Conservation (phyloP, 2,329 filamentous ascomycete genomes). For the Mariannaea elegans region DNA sequence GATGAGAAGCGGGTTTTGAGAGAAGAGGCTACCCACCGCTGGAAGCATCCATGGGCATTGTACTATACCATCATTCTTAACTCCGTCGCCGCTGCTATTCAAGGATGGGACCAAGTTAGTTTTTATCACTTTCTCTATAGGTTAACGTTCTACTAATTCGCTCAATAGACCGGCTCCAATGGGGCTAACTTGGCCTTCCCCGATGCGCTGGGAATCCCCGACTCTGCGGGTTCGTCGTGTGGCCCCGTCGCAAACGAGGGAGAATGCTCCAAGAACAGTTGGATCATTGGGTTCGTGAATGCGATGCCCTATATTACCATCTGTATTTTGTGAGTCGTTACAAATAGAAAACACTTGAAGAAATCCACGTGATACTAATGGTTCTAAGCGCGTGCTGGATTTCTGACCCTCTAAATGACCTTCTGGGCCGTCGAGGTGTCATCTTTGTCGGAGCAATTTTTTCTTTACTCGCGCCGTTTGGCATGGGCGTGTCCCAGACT, state of each 20-base stretch:
- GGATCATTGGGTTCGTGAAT: slow-evolving; percentile 71
- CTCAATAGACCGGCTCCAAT: slow-evolving; percentile 51
- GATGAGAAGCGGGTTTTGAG: slow-evolving; percentile 52
- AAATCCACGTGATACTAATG: slow-evolving; percentile 18
- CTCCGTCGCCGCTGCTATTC: slow-evolving; percentile 63
- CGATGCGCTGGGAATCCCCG: slow-evolving; percentile 53
- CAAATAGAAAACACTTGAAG: neutral
- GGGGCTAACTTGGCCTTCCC: slow-evolving; percentile 59
- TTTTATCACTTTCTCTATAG: neutral
- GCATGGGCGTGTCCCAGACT: slow-evolving; percentile 64
- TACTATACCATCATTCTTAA: slow-evolving; percentile 62
- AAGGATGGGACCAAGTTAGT: slow-evolving; percentile 54
- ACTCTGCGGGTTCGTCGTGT: slow-evolving; percentile 41
- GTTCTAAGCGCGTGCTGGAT: slow-evolving; percentile 63
- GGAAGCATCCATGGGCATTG: slow-evolving; percentile 57
- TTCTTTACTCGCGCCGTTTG: slow-evolving; percentile 68
- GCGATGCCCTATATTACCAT: slow-evolving; percentile 55
- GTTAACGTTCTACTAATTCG: slow-evolving; percentile 10
- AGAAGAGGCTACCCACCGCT: slow-evolving; percentile 57
- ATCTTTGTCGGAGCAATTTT: slow-evolving; percentile 72
- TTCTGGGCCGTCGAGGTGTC: slow-evolving; percentile 67
- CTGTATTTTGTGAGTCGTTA: slow-evolving; percentile 50
- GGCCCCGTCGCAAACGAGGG: slow-evolving; percentile 47
- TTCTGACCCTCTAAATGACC: slow-evolving; percentile 68
- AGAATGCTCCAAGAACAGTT: slow-evolving; percentile 57